Conservation (phyloP, 129 eudicot species). For the Deinandra increscens region DNA sequence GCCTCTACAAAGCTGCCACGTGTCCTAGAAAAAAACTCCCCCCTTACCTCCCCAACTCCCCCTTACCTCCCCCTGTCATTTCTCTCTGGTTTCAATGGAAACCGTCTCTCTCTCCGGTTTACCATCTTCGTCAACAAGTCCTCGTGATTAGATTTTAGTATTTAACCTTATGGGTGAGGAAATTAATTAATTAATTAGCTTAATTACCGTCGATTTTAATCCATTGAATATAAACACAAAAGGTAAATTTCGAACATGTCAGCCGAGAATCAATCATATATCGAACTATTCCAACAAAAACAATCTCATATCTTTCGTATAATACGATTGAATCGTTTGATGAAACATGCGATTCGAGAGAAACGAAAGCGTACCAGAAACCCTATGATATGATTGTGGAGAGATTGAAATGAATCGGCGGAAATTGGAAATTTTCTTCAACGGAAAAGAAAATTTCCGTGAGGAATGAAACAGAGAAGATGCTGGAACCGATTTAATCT, state of each 20-base stretch:
- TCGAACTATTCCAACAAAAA: slow-evolving; percentile 24
- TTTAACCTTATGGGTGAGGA: too few relatives aligned
- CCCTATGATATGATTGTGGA: slow-evolving; percentile 29
- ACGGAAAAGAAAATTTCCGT: slow-evolving; percentile 25
- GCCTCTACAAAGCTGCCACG: too few relatives aligned
- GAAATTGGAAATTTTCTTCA: slow-evolving; percentile 34
- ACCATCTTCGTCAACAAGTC: too few relatives aligned
- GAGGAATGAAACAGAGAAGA: slow-evolving; percentile 24
- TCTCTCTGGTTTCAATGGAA: too few relatives aligned
- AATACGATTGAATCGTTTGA: not conserved
- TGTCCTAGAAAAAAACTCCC: too few relatives aligned
- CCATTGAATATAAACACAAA: slow-evolving; percentile 6
- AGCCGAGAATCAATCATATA: slow-evolving; percentile 36
- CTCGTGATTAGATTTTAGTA: too few relatives aligned
- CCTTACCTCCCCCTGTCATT: too few relatives aligned
- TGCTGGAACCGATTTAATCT: slow-evolving; percentile 21
- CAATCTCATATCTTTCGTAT: not conserved
- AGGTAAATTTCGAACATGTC: slow-evolving; percentile 34
- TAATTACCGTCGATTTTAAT: too few relatives aligned
- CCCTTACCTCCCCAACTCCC: too few relatives aligned
- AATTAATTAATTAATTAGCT: too few relatives aligned
- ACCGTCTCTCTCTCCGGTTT: too few relatives aligned
- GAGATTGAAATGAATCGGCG: slow-evolving; percentile 28
- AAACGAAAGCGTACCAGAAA: slow-evolving; percentile 30
- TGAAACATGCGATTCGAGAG: not conserved